Conservation (phyloP, 1,284 basidiomycete species). For the Puccinia polysora region DNA sequence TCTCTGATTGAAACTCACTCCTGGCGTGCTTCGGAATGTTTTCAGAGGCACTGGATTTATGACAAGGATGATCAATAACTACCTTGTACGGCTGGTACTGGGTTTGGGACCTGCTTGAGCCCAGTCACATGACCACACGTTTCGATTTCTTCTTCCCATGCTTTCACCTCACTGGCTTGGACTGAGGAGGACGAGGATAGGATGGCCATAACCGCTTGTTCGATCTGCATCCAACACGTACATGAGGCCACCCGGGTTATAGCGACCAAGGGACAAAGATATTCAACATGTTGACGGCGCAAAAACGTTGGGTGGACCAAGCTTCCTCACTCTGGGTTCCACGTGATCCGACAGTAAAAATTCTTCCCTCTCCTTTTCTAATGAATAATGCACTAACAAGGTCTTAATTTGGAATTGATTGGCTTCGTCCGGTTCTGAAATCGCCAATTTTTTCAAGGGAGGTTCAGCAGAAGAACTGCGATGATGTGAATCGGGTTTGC, state of each 20-base stretch:
- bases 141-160: slow-evolving; percentile 92
- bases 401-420: slow-evolving; percentile 76
- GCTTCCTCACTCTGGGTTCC: not conserved
- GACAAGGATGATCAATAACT: slow-evolving; percentile 42
- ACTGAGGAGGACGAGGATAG: slow-evolving; percentile 80
- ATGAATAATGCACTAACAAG: slow-evolving; percentile 66
- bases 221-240: no score
- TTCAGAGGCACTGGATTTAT: slow-evolving; percentile 44
- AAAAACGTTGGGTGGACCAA: no score
- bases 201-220: slow-evolving; percentile 64
- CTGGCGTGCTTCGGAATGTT: not conserved
- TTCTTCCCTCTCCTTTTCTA: slow-evolving; percentile 57
- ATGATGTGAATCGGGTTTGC: slow-evolving; percentile 58
- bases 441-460: slow-evolving; percentile 83
- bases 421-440: slow-evolving; percentile 75
- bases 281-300: no score
- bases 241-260: no score
- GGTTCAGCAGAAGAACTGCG: slow-evolving; percentile 66
- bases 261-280: not conserved
- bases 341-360: not conserved
- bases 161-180: slow-evolving; percentile 87
- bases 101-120: slow-evolving; percentile 63
- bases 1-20: slow-evolving; percentile 16
- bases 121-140: slow-evolving; percentile 81
- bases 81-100: slow-evolving; percentile 59